phyloP scores from a whole-genome alignment of 768 basidiomycete genomes.

The Mycena epipterygia region DNA sequence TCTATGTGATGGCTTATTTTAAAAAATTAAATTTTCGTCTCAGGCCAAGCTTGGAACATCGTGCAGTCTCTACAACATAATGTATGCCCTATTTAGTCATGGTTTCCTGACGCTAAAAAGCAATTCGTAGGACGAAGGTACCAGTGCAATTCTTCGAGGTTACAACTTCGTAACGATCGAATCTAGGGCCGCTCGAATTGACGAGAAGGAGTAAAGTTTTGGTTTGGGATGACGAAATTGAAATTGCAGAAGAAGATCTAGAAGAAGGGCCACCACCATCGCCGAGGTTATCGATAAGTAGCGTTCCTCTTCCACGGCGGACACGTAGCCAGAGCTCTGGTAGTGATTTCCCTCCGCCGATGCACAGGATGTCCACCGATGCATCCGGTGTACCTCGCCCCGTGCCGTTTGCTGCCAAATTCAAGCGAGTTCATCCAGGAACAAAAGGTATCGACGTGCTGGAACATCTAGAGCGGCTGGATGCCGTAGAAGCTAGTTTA shows the following conservation, averaged over 20 bases:
- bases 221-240: conserved; percentile 91
- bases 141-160: not conserved
- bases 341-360: conserved; percentile 82
- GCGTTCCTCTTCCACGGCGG: conserved; percentile 69
- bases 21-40: not conserved
- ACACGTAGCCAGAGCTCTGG: conserved; percentile 73
- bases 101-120: conserved; percentile 9
- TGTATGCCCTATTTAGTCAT: conserved; percentile 55
- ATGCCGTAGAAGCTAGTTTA: conserved; percentile 84
- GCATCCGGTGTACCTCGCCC: conserved; percentile 76
- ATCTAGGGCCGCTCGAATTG: conserved; percentile 86
- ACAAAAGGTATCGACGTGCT: conserved; percentile 90
- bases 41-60: conserved; percentile 90
- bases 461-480: conserved; percentile 87
- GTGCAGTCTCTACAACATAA: conserved; percentile 85
- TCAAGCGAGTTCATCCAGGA: conserved; percentile 85
- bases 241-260: conserved; percentile 70
- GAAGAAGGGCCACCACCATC: conserved; percentile 63
- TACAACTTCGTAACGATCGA: conserved; percentile 20
- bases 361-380: conserved; percentile 74
- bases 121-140: conserved; percentile 78
- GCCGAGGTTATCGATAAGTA: conserved; percentile 72
- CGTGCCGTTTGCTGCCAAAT: conserved; percentile 88
- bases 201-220: conserved; percentile 86
- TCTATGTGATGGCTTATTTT: conserved; percentile 13